Base-by-base conservation (phyloP, 805 yeast species). In the Barnettozyma salicaria region DNA sequence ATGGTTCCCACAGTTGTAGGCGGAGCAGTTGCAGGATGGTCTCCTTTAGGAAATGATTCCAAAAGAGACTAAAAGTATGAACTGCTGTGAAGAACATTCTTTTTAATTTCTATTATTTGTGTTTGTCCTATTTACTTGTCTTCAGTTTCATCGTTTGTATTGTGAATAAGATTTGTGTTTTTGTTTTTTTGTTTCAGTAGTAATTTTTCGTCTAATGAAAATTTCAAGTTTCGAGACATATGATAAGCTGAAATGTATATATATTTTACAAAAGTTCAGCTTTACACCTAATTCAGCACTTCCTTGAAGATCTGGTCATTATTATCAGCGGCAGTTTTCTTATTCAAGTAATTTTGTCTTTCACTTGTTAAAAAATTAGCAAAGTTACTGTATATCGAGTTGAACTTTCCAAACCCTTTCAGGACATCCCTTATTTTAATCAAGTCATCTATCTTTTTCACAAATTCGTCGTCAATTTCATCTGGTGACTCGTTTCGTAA, bases 11-110 rank as follows among this genome's bases (percentile, higher is more conserved):
- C 74, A 13, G 62, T 71, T 37, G 76, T 73, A 9, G 75, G 76
- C 20, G 78, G 78, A 25, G 78, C 78, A 5, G 67, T 73, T 30
- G 78, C 76, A 12, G 78, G 78, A 6, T 68, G 73, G 72, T 58
- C 63, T 7, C 56, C 60, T 13, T 30, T 45, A 22, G 38, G 30
- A 4, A 7, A 24, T 9, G 8, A 10, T 11, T 7, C 17, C 19
- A 16, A 20, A 17, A 20, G 27, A 16, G 27, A 16, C 9, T 17
- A 11, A 18, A 20, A 30, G 31, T 16, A 25, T 37, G 24, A 22
- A 7, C 14, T 17, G 7, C 17, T 13, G 17, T n/a, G n/a, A n/a
- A n/a, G n/a, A n/a, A n/a, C n/a, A n/a, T n/a, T n/a, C n/a, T n/a
- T n/a, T n/a, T n/a, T n/a, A n/a, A n/a, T n/a, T n/a, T n/a, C n/a